A percentile compares a stretch with the other conserved stretches of the same genome.
Conservation (phyloP, 352 stramenopile genomes). For the Phytophthora multivora region DNA sequence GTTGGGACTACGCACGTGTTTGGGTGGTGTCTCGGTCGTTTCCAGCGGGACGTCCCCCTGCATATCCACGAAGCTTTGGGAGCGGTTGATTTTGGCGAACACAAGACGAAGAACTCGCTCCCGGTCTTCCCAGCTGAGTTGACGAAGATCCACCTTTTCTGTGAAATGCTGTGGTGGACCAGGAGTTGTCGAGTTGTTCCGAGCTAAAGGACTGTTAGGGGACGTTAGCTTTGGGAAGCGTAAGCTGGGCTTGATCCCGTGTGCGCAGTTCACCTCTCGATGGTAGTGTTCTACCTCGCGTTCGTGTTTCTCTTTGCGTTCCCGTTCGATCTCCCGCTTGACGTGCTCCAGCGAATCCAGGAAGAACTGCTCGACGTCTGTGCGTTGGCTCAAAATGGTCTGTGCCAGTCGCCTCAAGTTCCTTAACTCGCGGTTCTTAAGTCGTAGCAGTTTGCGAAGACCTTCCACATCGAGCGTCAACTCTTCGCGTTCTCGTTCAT, state of each 20-base stretch:
- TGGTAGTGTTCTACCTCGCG: constrained; percentile 62
- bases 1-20: constrained; percentile 19
- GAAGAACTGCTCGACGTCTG: constrained; percentile 93
- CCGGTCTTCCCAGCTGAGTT: constrained; percentile 91
- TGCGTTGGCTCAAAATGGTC: constrained; percentile 92
- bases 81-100: constrained; percentile 94
- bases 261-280: constrained; percentile 49
- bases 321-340: constrained; percentile 70
- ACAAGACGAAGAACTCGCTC: constrained; percentile 93
- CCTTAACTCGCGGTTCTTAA: constrained; percentile 95
- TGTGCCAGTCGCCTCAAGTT: constrained; percentile 89
- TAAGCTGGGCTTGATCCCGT: constrained; percentile 39
- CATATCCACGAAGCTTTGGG: constrained; percentile 56
- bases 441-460: constrained; percentile 80
- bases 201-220: constrained; percentile 13
- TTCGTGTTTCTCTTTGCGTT: constrained; percentile 54
- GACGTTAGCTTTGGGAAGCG: constrained; percentile 55
- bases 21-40: constrained; percentile 15
- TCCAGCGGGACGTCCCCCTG: constrained; percentile 12
- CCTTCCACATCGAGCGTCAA: constrained; percentile 86
- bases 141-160: constrained; percentile 86
- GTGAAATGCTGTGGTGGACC: constrained; percentile 39
- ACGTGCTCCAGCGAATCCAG: constrained; percentile 91
- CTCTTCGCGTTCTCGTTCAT: constrained; percentile 78
- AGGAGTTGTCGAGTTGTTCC: constrained; percentile 4